phyloP scores from a whole-genome alignment of 129 eudicot species.

The Lonicera japonica region DNA sequence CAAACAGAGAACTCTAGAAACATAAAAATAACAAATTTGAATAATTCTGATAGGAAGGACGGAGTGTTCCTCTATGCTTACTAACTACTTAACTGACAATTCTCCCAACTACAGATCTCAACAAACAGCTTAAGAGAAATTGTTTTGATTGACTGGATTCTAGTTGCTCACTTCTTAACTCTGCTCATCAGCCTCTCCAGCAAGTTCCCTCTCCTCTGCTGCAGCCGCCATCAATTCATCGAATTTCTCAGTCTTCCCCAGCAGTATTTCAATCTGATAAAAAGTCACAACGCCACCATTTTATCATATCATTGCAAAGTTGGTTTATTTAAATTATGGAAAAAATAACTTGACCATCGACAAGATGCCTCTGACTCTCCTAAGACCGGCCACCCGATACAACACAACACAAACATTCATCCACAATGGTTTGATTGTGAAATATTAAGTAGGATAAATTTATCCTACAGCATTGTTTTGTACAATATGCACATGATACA shows the following conservation, averaged over 20 bases:
- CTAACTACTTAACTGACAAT: no score
- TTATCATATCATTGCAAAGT: background rate
- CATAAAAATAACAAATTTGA: no score
- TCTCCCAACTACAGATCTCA: no score
- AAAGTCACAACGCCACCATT: background rate
- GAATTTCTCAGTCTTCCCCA: slow-evolving; percentile 64
- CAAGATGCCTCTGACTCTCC: background rate
- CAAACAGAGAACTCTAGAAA: no score
- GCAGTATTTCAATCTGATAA: slow-evolving; percentile 59
- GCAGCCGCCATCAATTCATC: slow-evolving; percentile 82
- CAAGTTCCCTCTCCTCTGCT: slow-evolving; percentile 57
- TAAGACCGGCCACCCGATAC: background rate
- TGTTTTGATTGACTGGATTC: no score
- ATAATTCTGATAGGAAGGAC: no score
- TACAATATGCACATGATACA: no score
- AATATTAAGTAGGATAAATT: no score
- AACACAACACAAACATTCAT: background rate
- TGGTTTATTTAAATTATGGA: background rate
- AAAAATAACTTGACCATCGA: background rate
- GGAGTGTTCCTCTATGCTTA: no score
- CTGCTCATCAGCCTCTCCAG: slow-evolving; percentile 36
- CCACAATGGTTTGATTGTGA: no score
- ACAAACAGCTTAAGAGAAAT: no score
- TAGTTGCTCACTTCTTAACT: slow-evolving; percentile 8
- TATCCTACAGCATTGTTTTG: no score